These are phyloP conservation scores for Arctostaphylos glauca DNA, from an alignment of 148 eudicot species.

Conservation along the genomic window DNA sequence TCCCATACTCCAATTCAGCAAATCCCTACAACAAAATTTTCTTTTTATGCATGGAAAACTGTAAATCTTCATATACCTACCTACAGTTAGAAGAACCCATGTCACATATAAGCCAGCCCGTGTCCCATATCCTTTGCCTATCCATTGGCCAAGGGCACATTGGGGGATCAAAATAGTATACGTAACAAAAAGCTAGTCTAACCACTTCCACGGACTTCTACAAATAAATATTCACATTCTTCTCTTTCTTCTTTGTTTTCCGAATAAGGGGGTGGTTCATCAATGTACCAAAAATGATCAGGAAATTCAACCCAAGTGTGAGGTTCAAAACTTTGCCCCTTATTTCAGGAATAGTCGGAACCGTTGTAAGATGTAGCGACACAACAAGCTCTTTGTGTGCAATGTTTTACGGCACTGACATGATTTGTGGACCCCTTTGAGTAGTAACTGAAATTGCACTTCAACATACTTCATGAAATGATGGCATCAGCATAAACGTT, in stretches of 20 bases:
- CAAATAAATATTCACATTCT: not conserved
- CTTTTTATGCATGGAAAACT: not conserved
- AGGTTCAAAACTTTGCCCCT: constrained; percentile 2
- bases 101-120: too few relatives aligned
- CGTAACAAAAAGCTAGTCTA: not conserved
- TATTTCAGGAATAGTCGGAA: not conserved
- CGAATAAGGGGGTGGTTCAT: not conserved
- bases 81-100: too few relatives aligned
- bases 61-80: not conserved
- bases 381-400: not conserved
- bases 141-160: too few relatives aligned
- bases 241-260: not conserved
- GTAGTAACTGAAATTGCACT: not conserved
- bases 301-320: not conserved
- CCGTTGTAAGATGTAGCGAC: not conserved
- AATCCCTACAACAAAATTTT: constrained; percentile 57
- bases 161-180: too few relatives aligned
- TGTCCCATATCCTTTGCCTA: too few relatives aligned
- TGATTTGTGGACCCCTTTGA: not conserved
- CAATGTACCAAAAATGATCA: not conserved
- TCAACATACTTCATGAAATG: not conserved
- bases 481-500: not conserved
- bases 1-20: constrained; percentile 97
- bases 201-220: not conserved
- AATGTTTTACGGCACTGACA: not conserved